Conservation (phyloP, 1,139 yeast genomes). For the Hemisphaericaspora xylofermentans region DNA sequence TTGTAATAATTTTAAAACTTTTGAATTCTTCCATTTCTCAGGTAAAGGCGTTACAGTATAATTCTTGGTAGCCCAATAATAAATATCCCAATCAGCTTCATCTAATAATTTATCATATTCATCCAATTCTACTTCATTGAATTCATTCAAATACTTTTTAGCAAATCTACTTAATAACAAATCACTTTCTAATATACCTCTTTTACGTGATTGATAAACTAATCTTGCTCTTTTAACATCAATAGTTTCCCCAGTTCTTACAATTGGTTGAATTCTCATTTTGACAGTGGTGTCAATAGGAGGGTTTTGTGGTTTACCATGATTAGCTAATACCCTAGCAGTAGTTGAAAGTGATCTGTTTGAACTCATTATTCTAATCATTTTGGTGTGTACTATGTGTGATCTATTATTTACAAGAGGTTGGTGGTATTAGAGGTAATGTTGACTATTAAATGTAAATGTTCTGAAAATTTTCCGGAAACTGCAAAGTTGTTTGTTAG, state of each 20-base stretch:
- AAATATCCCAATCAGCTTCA: constrained; percentile 97
- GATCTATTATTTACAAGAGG: no score
- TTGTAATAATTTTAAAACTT: constrained; percentile 65
- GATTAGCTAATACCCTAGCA: constrained; percentile 25
- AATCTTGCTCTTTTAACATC: constrained; percentile 83
- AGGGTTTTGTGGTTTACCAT: constrained; percentile 49
- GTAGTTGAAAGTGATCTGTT: constrained; percentile 14
- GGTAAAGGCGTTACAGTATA: constrained; percentile 82
- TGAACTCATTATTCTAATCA: constrained; percentile 1
- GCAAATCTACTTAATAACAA: constrained; percentile 83
- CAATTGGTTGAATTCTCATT: constrained; percentile 71
- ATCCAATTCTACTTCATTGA: constrained; percentile 67
- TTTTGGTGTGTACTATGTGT: no score
- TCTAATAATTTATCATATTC: constrained; percentile 87
- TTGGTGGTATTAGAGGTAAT: neutral
- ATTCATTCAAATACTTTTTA: constrained; percentile 58
- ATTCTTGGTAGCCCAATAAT: constrained; percentile 93
- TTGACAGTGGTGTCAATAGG: constrained; percentile 23
- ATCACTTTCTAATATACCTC: constrained; percentile 95
- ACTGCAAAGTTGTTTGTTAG: no score
- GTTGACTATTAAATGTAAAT: neutral
- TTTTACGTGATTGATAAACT: constrained; percentile 86
- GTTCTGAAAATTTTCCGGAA: no score
- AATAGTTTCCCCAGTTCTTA: constrained; percentile 70
- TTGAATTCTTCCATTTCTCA: constrained; percentile 72